Conservation (phyloP, 2,329 filamentous ascomycete species). For the Arachnomyces sp. region DNA sequence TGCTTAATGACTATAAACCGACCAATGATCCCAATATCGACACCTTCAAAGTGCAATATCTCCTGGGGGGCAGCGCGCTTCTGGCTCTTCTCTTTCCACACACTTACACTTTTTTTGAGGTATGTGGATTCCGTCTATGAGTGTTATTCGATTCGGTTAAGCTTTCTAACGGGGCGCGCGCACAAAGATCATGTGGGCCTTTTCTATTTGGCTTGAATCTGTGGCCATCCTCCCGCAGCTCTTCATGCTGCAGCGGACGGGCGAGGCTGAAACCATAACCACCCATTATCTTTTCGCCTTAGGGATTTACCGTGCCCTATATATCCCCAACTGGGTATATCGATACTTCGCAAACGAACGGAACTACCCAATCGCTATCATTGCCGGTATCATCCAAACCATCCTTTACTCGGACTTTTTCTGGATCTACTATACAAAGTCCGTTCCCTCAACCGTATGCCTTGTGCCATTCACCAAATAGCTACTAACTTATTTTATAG, state of each 20-base stretch:
- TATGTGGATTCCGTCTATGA: slow-evolving; percentile 19
- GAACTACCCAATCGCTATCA: slow-evolving; percentile 77
- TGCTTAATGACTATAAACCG: slow-evolving; percentile 95
- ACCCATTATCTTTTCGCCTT: slow-evolving; percentile 95
- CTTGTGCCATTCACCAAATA: not conserved
- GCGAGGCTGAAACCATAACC: slow-evolving; percentile 98
- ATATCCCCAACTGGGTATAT: slow-evolving; percentile 98
- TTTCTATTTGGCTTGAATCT: slow-evolving; percentile 95
- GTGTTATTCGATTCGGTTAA: not conserved
- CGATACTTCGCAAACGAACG: slow-evolving; percentile 73
- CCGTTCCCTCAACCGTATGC: slow-evolving; percentile 23
- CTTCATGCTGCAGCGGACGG: slow-evolving; percentile 95
- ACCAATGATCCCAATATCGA: slow-evolving; percentile 96
- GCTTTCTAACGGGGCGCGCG: slow-evolving; percentile 1
- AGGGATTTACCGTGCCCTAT: slow-evolving; percentile 81
- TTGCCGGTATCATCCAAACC: slow-evolving; percentile 88
- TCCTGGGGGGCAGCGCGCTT: slow-evolving; percentile 70
- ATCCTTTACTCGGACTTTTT: slow-evolving; percentile 98
- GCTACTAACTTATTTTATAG: slow-evolving; percentile 19
- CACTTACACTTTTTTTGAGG: slow-evolving; percentile 66
- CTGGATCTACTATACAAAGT: slow-evolving; percentile 98
- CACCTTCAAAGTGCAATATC: slow-evolving; percentile 93
- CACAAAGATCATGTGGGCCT: slow-evolving; percentile 79
- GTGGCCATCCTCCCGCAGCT: slow-evolving; percentile 95
- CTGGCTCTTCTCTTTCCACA: slow-evolving; percentile 78